Evolutionary conservation across 805 yeast genomes (phyloP), one percentile per base, ranked within the genome.

Genomic region (Ogataea nonfermentans): DNA sequence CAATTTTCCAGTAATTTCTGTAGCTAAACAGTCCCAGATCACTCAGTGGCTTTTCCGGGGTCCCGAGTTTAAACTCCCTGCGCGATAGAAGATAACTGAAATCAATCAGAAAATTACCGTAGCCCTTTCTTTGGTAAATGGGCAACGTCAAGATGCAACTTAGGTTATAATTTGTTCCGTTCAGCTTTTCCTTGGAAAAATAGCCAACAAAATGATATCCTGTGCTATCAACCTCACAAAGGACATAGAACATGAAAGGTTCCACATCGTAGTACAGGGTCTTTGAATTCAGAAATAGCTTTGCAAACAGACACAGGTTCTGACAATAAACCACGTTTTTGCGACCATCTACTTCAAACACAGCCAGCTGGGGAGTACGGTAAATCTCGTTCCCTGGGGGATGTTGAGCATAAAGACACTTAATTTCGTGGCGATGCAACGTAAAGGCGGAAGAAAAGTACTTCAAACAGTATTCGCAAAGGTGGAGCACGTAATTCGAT

Each of bases 301-400:
- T 93, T 2, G 97, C 95, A 49, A 93, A 62, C 29, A 91, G 68
- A 66, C 99, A 93, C 40, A 93, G 63, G 57, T 88, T 89, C 58
- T 89, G 96, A 62, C 97, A 89, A 56, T 84, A 91, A 36, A 75
- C 72, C 11, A 81, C 80, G 53, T 84, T 80, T 46, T 84, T 84
- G 24, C 95, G 68, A 0, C 99, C 99, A 56, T 93, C 98, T 13
- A 93, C 80, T 61, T 93, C 98, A 76, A 90, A 93, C 26, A 93
- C 73, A 32, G 95, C 78, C 15, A 80, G 68, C 41, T 67, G 68
- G 38, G 78, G 79, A 49, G 84, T 84, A 37, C 96, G 71, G 55
- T 93, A 93, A 16, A 91, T 85, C 53, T 91, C 96, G 56, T 79
- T 79, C 1, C 98, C 98, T 0, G 97, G 97, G 1, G 98, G 98